Conservation (phyloP, 176 grass and related monocot species). For the Oryza glumipatula region DNA sequence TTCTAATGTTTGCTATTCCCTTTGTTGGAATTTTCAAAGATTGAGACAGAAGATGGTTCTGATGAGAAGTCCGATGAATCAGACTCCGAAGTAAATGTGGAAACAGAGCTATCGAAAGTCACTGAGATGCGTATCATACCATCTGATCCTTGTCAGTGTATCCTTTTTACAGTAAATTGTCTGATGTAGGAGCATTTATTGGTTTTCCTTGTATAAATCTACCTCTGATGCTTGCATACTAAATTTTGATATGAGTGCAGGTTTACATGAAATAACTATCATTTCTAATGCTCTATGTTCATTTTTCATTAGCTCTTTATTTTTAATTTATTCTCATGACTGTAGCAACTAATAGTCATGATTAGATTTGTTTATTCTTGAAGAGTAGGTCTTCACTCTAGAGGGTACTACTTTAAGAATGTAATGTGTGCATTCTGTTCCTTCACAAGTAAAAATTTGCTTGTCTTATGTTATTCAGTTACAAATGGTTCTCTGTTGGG, state of each 20-base stretch:
- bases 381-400: not conserved
- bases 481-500: too few relatives aligned
- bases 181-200: not conserved
- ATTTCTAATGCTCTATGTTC: not conserved
- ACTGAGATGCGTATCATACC: slow-evolving; percentile 79
- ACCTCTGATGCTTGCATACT: not conserved
- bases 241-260: not conserved
- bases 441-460: not conserved
- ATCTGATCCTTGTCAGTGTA: slow-evolving; percentile 75
- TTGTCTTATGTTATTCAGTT: not conserved
- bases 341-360: not conserved
- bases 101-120: slow-evolving; percentile 62
- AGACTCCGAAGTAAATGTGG: slow-evolving; percentile 52
- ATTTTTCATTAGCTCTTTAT: not conserved
- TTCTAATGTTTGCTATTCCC: not conserved
- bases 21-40: slow-evolving; percentile 46
- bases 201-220: not conserved
- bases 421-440: not conserved
- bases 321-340: not conserved
- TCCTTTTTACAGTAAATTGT: slow-evolving; percentile 36
- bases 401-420: not conserved
- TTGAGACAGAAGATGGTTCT: slow-evolving; percentile 55
- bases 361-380: not conserved
- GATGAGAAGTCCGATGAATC: slow-evolving; percentile 53
- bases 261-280: slow-evolving; percentile 7